Conservation (phyloP, 2,329 filamentous ascomycete genomes). For the Monilinia fructigena region DNA sequence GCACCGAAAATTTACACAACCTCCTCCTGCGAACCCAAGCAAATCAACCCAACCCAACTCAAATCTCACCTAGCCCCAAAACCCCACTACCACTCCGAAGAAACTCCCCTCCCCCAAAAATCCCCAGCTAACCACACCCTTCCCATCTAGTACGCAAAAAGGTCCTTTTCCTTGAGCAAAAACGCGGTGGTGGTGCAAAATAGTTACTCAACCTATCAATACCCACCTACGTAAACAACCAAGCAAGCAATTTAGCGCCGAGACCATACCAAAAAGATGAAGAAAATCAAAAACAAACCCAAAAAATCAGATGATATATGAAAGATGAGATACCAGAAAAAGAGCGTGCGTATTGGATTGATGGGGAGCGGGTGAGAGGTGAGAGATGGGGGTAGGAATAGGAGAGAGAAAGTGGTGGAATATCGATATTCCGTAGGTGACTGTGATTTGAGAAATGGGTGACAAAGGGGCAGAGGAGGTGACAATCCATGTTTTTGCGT, state of each 20-base stretch:
- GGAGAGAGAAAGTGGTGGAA: too few relatives aligned
- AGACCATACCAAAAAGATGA: too few relatives aligned
- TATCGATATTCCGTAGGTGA: too few relatives aligned
- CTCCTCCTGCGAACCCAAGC: neutral
- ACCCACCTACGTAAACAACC: neutral
- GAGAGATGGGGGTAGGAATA: neutral
- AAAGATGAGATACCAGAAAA: neutral
- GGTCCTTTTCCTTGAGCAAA: conserved; percentile 92
- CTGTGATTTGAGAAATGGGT: too few relatives aligned
- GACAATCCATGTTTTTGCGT: too few relatives aligned
- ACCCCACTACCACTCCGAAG: too few relatives aligned
- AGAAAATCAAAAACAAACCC: neutral
- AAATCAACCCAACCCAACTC: neutral
- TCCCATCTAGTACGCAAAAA: conserved; percentile 74
- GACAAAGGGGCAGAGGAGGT: too few relatives aligned
- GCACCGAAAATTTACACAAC: neutral
- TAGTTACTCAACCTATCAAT: neutral
- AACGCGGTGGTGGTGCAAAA: conserved; percentile 68
- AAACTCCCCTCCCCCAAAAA: neutral
- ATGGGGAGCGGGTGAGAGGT: neutral
- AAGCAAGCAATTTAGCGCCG: too few relatives aligned
- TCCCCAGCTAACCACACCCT: conserved; percentile 11
- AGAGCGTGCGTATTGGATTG: neutral
- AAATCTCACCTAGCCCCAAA: neutral
- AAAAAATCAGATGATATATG: neutral